phyloP scores from a whole-genome alignment of 306 rosid species.

The Bauhinia variegata region DNA sequence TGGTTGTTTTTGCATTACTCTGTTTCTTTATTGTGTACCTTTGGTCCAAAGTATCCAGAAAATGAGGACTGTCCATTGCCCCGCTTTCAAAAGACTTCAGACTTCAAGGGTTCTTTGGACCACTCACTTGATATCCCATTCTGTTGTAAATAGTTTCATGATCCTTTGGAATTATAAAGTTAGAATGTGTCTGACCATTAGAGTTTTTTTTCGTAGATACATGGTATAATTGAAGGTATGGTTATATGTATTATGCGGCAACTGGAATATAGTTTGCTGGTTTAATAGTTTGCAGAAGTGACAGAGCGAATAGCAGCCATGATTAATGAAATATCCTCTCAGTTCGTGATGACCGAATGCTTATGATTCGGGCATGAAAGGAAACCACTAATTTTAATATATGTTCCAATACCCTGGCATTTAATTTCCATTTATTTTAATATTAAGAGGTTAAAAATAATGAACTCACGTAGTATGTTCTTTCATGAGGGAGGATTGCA shows the following conservation, averaged over 20 bases:
- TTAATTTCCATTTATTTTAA: no score
- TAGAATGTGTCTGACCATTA: constrained; percentile 4
- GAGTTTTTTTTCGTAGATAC: constrained; percentile 1
- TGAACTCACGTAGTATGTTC: no score
- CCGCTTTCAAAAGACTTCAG: constrained; percentile 20
- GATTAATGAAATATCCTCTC: background rate
- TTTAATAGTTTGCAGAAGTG: background rate
- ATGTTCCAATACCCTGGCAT: background rate
- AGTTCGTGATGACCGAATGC: no score
- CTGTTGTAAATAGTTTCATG: constrained; percentile 38
- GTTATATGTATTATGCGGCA: constrained; percentile 14
- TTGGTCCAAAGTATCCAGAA: constrained; percentile 76
- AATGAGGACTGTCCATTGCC: constrained; percentile 45
- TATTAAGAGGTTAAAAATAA: no score
- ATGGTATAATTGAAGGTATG: constrained; percentile 15
- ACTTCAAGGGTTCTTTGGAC: constrained; percentile 17
- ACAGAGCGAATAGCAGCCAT: background rate
- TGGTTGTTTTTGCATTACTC: constrained; percentile 67
- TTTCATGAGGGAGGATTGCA: no score
- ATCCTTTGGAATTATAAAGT: constrained; percentile 23
- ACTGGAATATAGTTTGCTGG: constrained; percentile 1
- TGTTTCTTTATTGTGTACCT: constrained; percentile 70
- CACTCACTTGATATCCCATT: constrained; percentile 23
- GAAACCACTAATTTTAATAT: no score
- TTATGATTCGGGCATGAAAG: no score